Base-by-base conservation (phyloP, 2,329 filamentous ascomycete species). In the Botrytis paeoniae region DNA sequence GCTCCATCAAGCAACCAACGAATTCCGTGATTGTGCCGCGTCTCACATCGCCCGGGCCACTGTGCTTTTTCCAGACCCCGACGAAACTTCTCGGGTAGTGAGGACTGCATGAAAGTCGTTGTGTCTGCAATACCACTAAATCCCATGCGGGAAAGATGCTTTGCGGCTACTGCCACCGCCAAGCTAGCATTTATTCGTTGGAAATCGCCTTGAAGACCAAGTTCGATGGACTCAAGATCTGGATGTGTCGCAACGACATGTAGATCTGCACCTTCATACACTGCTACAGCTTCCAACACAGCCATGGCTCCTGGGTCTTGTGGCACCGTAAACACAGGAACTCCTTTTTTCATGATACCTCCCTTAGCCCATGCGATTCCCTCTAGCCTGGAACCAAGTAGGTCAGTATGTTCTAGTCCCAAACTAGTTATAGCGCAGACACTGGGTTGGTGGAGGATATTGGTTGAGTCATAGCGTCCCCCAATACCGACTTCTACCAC, bases 361-460 rank as follows among this genome's bases (percentile, higher is more conserved):
- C 91, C 91, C 82, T 97, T 97, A 81, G 97, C 93, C 94, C 94
- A 97, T 3, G 94, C 90, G 76, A 97, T 97, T 79, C 93, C 86
- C 73, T 92, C 90, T 66, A 95, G 87, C 0, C 93, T 95, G 45
- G 87, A 85, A 12, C 94, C 94, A 54, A 97, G 85, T 86, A 97
- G 89, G 4, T 87, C 89, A 0, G 91, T 90, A 81, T 97, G 95
- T 78, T 97, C 95, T 74, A 97, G 91, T 8, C 93, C 94, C 60
- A 97, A 25, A 51, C 32, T 39, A n/a, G 35, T 54, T 29, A 68
- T 48, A 2, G 12, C 64, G 22, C 43, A 48, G 29, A 54, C n/a
- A 7, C 29, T 54, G 6, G 64, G 48, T 20, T 54, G 43, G n/a
- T n/a, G 39, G 16, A 68, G 6, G 9, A 68, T 39, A 54, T 54